Base-by-base conservation (phyloP, 257 asterid genomes). In the Solanum dulcamara region DNA sequence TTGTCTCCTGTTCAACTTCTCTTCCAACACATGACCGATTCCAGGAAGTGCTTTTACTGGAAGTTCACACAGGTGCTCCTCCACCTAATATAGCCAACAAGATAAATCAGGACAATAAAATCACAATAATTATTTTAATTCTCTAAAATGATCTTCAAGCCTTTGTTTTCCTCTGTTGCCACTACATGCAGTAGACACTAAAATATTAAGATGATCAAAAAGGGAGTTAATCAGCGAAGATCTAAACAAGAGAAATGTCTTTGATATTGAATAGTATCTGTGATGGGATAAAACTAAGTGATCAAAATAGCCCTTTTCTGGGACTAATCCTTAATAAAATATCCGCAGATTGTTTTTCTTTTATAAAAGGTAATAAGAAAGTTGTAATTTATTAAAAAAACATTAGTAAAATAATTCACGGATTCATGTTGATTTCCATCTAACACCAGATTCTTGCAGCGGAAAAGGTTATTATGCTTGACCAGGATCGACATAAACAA, bases 11-110 rank as follows among this genome's bases (percentile, higher is more conserved):
- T 91, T 92, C 94, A 95, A 87, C 88, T 92, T 96, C 83, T 89
- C 96, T 88, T 93, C 97, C 92, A 95, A 88, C 87, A 91, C 96
- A 90, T 88, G 89, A 46, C 99, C 99, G 82, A 96, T 94, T 81
- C 99, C 98, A 81, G 99, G 98, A 90, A 96, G 98, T 85, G 92
- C 95, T 92, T 95, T 94, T 37, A 95, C 98, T 62, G 98, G 98
- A 89, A 96, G 99, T 80, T 90, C 87, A 62, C 85, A 37, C 87
- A 96, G 87, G 88, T 92, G 92, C 87, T 89, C 89, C 85, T 94
- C 97, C 88, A 95, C 96, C 99, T 96, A 92, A 79, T 48, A 77
- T 46, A 81, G 89, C 57, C 84, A 80, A 80, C 75, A 88, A 72
- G 60, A 71, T 33, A 48, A 35, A 68, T 37, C 32, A 86, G 60